Base-by-base conservation (phyloP, 768 basidiomycete species). In the Psilocybe sp. region DNA sequence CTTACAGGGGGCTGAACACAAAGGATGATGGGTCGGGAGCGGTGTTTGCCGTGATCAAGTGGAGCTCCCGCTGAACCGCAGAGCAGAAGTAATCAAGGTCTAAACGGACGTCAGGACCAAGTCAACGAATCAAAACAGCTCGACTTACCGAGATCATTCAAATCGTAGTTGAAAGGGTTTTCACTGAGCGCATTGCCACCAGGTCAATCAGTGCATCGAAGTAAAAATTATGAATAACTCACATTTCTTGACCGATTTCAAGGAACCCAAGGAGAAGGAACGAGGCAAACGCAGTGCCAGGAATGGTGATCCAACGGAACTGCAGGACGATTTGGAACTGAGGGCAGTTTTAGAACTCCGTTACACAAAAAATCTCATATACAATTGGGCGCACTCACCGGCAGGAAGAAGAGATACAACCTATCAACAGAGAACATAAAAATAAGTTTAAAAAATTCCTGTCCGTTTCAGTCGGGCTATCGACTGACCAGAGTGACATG, bases 41-140 rank as follows among this genome's bases (percentile, higher is more conserved):
- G 9, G 80, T 76, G 69, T 86, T 84, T 53, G 81, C 79, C 9
- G 85, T 87, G 62, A 90, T 82, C 62, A 87, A 82, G 52, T 85
- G 80, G 7, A 90, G 69, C 60, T 89, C 87, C 32, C 81, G 72
- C 55, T 84, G 80, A 55, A 90, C 78, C 18, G 77, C 66, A 15
- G 82, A 67, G 61, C 85, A 86, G 76, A 87, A 88, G 49, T 71
- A 65, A 64, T 89, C 87, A 32, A 89, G 72, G 62, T 84, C 23
- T 28, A 28, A 28, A 28, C 23, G 23, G 23, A 28, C 23, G 23
- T 28, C 23, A 28, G 23, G 23, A 28, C 4, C 23, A 3, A 28
- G 23, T 28, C 3, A 28, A 28, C 4, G 23, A 3, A 7, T 28
- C 23, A 28, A 7, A 28, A 7, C 23, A 28, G 23, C 23, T 3